Evolutionary conservation across 1,139 yeast species (phyloP), one percentile per base, ranked within the genome.

Genomic region (Candida gigantensis): DNA sequence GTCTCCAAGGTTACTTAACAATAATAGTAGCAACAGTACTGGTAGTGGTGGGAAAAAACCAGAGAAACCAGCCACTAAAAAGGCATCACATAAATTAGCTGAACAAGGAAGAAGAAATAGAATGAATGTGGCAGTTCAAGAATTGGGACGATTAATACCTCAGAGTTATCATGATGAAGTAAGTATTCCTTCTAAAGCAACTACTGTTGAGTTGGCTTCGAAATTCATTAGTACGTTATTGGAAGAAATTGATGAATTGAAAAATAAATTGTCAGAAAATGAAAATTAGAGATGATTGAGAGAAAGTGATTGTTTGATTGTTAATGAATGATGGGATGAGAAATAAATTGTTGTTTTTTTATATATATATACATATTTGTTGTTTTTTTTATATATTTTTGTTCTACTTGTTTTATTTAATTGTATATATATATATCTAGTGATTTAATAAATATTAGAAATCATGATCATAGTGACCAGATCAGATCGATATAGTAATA

Each of bases 71-170:
- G 57, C 72, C 0, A 68, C 74, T 19, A 82, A 84, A 56, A 82
- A 82, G 49, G 84, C 92, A 4, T 81, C 86, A 17, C 98, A 92
- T 60, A 90, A 92, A 55, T 72, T 87, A 18, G 97, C 98, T 0
- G 98, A 92, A 61, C 97, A 92, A 60, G 97, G 96, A 8, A 72
- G 98, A 42, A 76, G 98, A 50, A 89, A 90, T 58, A 71, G 98
- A 46, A 84, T 92, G 83, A 92, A 92, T 59, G 64, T 70, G 40
- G 97, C 97, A 0, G 80, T 92, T 14, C 79, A 78, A 32, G 95
- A 87, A 34, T 65, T 92, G 40, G 83, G 84, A 3, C 53, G 68
- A 8, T 62, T 88, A 44, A 73, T 92, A 16, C 95, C 95, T 0
- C 77, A 81, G 11, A 57, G 61, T 14, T 65, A 81, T 51, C 84